Evolutionary conservation across 768 basidiomycete genomes (phyloP).

Genomic region (Mycena kentingensis): DNA sequence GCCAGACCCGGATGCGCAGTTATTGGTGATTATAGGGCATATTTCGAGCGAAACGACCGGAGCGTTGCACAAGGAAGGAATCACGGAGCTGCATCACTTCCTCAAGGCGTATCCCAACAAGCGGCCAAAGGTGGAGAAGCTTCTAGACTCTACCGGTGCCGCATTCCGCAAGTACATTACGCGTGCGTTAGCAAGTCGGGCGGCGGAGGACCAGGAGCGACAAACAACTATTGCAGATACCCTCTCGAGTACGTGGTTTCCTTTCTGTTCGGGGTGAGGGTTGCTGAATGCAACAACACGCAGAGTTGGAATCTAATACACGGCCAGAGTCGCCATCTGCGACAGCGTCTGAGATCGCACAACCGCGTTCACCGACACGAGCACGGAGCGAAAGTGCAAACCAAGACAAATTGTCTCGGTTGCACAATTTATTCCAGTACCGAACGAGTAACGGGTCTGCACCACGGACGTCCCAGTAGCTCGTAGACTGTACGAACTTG

Average conservation of each 20-base stretch:
- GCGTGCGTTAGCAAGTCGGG: slow-evolving; percentile 82
- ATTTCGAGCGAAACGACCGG: slow-evolving; percentile 89
- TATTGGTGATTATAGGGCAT: slow-evolving; percentile 81
- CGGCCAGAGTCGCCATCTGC: slow-evolving; percentile 36
- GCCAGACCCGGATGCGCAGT: slow-evolving; percentile 83
- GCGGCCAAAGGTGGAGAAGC: slow-evolving; percentile 77
- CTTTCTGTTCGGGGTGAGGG: slow-evolving; percentile 14
- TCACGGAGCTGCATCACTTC: slow-evolving; percentile 93
- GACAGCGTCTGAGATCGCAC: slow-evolving; percentile 27
- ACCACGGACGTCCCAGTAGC: slow-evolving; percentile 27
- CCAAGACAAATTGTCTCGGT: slow-evolving; percentile 69
- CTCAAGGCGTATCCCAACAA: slow-evolving; percentile 89
- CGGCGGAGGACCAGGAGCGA: slow-evolving; percentile 84
- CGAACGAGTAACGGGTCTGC: slow-evolving; percentile 61
- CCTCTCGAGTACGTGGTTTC: slow-evolving; percentile 62
- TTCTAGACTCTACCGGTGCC: slow-evolving; percentile 85
- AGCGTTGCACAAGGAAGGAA: slow-evolving; percentile 89
- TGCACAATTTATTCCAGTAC: slow-evolving; percentile 85
- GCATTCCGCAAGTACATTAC: slow-evolving; percentile 92
- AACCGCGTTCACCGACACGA: slow-evolving; percentile 40
- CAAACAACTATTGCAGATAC: slow-evolving; percentile 82
- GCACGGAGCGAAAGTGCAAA: slow-evolving; percentile 36
- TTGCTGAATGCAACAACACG: too few species aligned
- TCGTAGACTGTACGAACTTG: background rate
- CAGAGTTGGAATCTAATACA: slow-evolving; percentile 68